Percentiles rank a stretch among this genome's conserved stretches.
Conservation (phyloP, 2,329 filamentous ascomycete genomes). For the Penicillium sp. region DNA sequence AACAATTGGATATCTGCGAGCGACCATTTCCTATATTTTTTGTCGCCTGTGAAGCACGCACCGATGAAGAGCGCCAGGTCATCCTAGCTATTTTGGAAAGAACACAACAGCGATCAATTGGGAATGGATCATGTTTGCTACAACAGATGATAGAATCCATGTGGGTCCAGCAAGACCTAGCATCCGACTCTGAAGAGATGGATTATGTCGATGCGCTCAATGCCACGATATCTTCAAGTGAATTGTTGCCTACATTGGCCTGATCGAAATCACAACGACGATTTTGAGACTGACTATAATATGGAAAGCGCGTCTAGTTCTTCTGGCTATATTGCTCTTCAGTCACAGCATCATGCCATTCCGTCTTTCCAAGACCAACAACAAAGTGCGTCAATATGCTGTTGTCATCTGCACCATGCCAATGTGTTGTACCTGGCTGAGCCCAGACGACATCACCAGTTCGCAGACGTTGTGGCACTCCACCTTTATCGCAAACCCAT, state of each 20-base stretch:
- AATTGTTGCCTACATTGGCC: not conserved
- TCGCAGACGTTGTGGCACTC: conserved; percentile 36
- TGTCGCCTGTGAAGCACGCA: conserved; percentile 6
- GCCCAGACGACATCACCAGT: conserved; percentile 47
- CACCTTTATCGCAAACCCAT: conserved; percentile 47
- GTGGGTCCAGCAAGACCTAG: conserved; percentile 7
- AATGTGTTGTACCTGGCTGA: conserved; percentile 45
- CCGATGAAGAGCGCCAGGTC: not conserved
- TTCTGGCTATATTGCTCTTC: conserved; percentile 7
- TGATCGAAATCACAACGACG: not conserved
- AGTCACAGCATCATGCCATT: conserved; percentile 7
- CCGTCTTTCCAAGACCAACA: conserved; percentile 3
- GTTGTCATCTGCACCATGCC: conserved; percentile 47
- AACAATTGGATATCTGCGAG: conserved; percentile 1
- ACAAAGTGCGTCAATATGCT: conserved; percentile 43
- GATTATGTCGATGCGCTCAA: not conserved
- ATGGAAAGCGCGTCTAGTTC: not conserved
- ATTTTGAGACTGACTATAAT: too few species aligned
- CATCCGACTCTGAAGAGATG: not conserved
- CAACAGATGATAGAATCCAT: conserved; percentile 2
- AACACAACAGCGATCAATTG: not conserved
- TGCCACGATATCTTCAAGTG: not conserved
- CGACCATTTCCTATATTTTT: conserved; percentile 11
- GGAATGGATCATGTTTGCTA: too few species aligned
- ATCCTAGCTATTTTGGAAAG: not conserved